Evolutionary conservation across 2,329 filamentous ascomycete genomes (phyloP), one percentile per base, ranked within the genome.

Genomic region (Sporothrix globosa): DNA sequence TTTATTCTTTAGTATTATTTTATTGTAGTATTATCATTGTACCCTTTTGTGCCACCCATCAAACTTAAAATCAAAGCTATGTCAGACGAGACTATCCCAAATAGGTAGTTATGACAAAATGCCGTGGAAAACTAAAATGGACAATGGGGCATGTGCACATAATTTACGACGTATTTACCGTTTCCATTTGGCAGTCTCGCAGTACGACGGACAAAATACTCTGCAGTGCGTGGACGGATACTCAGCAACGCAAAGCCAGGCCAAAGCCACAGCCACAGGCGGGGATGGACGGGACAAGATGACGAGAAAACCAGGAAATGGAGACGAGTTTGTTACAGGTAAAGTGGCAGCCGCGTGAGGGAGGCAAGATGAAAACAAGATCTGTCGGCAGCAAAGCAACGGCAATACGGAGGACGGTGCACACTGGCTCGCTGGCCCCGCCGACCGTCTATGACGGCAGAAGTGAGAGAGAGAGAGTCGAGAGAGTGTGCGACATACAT

Each of bases 51-150:
- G 34, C 7, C 34, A 7, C 34, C 30, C 34, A 9, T 34, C 27
- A 34, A 34, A 34, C 34, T 34, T 34, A 30, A 58, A 46, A 34
- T 5, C 9, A 30, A 58, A n/a, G 34, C 27, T 19, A 34, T 24
- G 56, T 52, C 14, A 34, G 27, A 39, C 21, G 19, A 53, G 53
- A 53, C 70, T 70, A 72, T 69, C 72, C 66, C 5, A 50, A 67
- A 52, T 27, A 50, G 65, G 68, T 50, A 68, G 70, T 56, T 70
- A 69, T 70, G 70, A 70, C 72, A 71, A 53, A 68, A 68, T 71
- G 71, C 71, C 69, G 70, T 73, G 69, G 63, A 69, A 7, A 19
- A 44, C 41, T 4, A 50, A 21, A 19, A 10, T 4, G 17, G 48
- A 6, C 34, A 34, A 7, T 13, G 13, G 14, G 13, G 17, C 44